Evolutionary conservation across 2,329 filamentous ascomycete species (phyloP).

Genomic region (Xylaria sp.): DNA sequence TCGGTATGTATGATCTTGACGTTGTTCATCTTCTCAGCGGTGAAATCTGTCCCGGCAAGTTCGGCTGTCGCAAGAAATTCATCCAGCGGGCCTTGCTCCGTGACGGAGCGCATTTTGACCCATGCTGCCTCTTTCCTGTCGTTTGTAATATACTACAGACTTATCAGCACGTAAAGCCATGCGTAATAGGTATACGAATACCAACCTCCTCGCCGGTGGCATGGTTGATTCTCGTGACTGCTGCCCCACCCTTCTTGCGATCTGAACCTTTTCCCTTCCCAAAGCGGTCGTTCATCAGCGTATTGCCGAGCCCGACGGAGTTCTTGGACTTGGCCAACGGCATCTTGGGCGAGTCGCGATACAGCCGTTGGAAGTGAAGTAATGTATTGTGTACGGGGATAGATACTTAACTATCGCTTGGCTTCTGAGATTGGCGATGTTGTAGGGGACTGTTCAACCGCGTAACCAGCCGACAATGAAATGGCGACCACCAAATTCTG

Average conservation of each 20-base stretch:
- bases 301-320: constrained; percentile 90
- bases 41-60: constrained; percentile 97
- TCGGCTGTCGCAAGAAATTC: constrained; percentile 96
- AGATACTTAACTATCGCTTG: neutral
- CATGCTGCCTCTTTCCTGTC: constrained; percentile 88
- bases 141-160: constrained; percentile 79
- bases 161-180: constrained; percentile 6
- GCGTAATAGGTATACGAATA: neutral
- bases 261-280: constrained; percentile 87
- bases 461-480: neutral
- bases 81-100: constrained; percentile 93
- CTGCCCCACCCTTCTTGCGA: constrained; percentile 67
- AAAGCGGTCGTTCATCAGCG: constrained; percentile 98
- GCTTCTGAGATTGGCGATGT: neutral
- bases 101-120: constrained; percentile 99
- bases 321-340: constrained; percentile 87
- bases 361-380: neutral
- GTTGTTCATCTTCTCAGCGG: constrained; percentile 97
- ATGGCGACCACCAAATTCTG: constrained; percentile 7
- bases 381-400: neutral
- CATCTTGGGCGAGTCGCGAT: constrained; percentile 47
- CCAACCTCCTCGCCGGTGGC: constrained; percentile 74
- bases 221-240: constrained; percentile 71
- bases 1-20: constrained; percentile 98
- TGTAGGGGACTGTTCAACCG: neutral